These are phyloP conservation scores for Fusarium brevicatenulatum DNA, from an alignment of 2,329 filamentous ascomycete genomes.

Conservation along the genomic window DNA sequence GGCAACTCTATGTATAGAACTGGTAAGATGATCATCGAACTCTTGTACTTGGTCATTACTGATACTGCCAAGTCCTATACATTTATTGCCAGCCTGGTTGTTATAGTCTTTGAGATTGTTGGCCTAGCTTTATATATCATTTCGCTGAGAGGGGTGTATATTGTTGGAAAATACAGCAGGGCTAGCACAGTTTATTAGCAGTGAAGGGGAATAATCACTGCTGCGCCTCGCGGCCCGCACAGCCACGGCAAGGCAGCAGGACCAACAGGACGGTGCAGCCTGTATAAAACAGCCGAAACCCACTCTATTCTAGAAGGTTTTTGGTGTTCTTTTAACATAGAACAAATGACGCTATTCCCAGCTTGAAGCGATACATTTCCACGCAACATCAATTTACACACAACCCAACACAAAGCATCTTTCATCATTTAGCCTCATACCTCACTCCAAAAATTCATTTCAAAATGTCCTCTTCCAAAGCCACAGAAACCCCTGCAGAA, in stretches of 20 bases:
- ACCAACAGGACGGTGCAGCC: neutral
- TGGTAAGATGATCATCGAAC: neutral
- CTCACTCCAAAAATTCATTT: too few species aligned
- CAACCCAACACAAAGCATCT: neutral
- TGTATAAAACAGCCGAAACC: neutral
- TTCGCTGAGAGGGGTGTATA: neutral
- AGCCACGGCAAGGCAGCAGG: neutral
- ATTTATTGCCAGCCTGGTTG: neutral
- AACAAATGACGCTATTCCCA: neutral
- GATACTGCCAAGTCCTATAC: neutral
- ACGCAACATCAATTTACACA: too few species aligned
- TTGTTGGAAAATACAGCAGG: constrained; percentile 11
- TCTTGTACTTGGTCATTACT: neutral
- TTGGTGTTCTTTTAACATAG: neutral
- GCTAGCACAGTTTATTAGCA: neutral
- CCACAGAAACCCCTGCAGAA: neutral
- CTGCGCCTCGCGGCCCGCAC: neutral
- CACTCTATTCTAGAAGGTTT: neutral
- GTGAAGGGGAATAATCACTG: neutral
- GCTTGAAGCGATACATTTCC: neutral
- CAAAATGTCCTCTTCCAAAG: neutral
- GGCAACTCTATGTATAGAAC: neutral
- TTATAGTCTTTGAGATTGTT: neutral
- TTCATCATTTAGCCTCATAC: too few species aligned
- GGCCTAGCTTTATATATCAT: neutral